Percentiles rank a stretch among this genome's conserved stretches.
Conservation (phyloP, 441 rosid species). For the Viola pubescens region DNA sequence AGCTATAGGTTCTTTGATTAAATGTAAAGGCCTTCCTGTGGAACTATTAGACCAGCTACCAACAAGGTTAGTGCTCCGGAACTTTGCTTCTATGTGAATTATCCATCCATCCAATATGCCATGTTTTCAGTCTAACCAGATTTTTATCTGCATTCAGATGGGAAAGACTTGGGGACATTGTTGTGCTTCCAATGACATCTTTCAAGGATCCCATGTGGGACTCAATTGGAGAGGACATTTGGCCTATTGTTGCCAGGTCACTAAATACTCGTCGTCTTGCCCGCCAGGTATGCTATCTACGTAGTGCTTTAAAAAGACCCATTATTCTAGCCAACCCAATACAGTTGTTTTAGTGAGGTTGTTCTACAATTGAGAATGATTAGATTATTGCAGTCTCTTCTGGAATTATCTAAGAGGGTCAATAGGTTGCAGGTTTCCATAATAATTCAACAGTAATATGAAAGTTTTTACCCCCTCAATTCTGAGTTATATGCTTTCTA, state of each 20-base stretch:
- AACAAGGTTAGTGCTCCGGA: constrained; percentile 41
- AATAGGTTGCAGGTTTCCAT: no score
- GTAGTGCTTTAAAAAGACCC: no score
- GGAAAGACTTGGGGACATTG: constrained; percentile 87
- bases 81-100: constrained; percentile 14
- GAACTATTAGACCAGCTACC: constrained; percentile 69
- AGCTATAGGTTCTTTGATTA: constrained; percentile 42
- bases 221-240: constrained; percentile 58
- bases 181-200: constrained; percentile 74
- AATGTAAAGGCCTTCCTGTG: constrained; percentile 44
- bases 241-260: constrained; percentile 61
- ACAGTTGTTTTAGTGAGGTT: no score
- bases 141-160: constrained; percentile 43
- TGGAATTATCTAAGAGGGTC: no score
- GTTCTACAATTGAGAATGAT: no score
- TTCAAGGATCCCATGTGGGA: constrained; percentile 81
- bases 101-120: not conserved
- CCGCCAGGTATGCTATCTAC: constrained; percentile 48
- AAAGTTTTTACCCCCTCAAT: no score
- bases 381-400: no score
- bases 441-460: no score
- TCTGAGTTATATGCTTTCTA: not conserved
- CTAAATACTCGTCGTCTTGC: constrained; percentile 68
- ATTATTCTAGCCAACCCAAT: no score
- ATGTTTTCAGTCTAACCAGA: not conserved